phyloP scores from a whole-genome alignment of 495 filamentous ascomycete genomes.

The Penicillium desertorum region DNA sequence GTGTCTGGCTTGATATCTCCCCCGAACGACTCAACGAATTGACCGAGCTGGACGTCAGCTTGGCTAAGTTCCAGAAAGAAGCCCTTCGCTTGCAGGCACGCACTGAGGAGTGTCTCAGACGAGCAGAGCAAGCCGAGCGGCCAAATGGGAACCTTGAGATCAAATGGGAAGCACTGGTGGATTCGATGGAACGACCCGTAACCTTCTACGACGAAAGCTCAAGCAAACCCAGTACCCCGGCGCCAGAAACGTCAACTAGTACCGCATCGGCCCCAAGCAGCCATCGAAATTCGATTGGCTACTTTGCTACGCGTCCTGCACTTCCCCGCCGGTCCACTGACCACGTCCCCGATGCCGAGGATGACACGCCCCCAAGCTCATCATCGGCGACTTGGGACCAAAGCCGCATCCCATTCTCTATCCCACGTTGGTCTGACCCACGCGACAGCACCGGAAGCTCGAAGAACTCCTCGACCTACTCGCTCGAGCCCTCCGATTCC shows the following conservation, averaged over 20 bases:
- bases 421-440: conserved; percentile 46
- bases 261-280: conserved; percentile 34
- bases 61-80: conserved; percentile 67
- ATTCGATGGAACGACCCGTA: conserved; percentile 59
- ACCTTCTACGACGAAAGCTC: conserved; percentile 46
- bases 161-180: conserved; percentile 73
- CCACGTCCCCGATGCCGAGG: conserved; percentile 38
- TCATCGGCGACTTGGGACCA: conserved; percentile 55
- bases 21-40: conserved; percentile 37
- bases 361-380: conserved; percentile 53
- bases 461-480: conserved; percentile 50
- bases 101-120: conserved; percentile 67
- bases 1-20: conserved; percentile 75
- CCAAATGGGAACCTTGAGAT: conserved; percentile 58
- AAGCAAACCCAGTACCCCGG: conserved; percentile 43
- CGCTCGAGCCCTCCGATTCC: conserved; percentile 44
- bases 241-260: conserved; percentile 40
- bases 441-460: conserved; percentile 50
- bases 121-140: conserved; percentile 70
- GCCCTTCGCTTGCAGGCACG: conserved; percentile 71
- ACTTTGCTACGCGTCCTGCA: conserved; percentile 41
- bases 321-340: conserved; percentile 47
- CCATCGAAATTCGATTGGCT: conserved; percentile 47
- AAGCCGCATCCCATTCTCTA: conserved; percentile 41
- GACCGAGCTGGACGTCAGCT: conserved; percentile 39